Evolutionary conservation across 768 basidiomycete genomes (phyloP), one percentile per base, ranked within the genome.

Genomic region (Tulasnella sp.): DNA sequence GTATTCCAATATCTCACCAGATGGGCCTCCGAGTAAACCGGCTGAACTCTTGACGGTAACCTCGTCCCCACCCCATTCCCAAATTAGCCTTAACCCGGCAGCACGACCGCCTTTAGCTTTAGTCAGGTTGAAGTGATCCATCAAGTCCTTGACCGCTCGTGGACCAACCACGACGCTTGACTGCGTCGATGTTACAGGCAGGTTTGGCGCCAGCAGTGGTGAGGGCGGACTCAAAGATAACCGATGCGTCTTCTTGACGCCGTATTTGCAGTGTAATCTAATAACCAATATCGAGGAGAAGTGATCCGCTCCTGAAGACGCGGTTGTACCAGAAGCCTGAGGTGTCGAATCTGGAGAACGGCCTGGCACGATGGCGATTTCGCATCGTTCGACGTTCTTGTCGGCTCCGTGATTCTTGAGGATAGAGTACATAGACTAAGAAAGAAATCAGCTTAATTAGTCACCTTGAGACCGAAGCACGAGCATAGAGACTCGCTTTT

Each of bases 241-340:
- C 24, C 91, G 89, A 85, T 96, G 94, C 0, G 94, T 96, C 85
- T 95, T 95, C 18, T 93, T 85, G 77, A 95, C 91, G 62, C 93
- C 94, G 82, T 95, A 92, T 87, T 95, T 95, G 84, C 94, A 96
- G 82, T 93, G 88, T 74, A 95, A 84, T 81, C 91, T 91, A 52
- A 95, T 86, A 40, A 93, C 87, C 76, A 95, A 86, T 82, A 88
- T 91, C 82, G 91, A 92, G 84, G 94, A 93, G 8, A 94, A 86
- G 62, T 68, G 27, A 73, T 89, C 87, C 81, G 94, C 93, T 14
- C 84, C 82, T 34, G 89, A 89, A 68, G 86, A 86, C 16, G 85
- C 85, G 36, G 85, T 86, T 14, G 84, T 84, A 24, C 85, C 83
- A 5, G 85, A 85, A 14, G 83, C 82, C 75, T 79, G 77, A 80